Conservation (phyloP, 345 rosid genomes). For the Syzygium oleosum region DNA sequence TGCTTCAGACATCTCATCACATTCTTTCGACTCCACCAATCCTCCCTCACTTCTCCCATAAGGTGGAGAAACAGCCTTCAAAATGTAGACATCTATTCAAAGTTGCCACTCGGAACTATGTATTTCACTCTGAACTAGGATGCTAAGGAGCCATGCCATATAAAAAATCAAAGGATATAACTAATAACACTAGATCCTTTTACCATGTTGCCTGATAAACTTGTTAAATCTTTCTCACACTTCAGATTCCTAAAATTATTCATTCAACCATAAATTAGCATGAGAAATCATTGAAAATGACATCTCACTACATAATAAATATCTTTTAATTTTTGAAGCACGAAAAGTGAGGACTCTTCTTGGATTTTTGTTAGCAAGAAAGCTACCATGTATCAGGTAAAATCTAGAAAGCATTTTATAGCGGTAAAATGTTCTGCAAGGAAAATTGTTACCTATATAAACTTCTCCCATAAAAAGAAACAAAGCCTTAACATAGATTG, state of each 20-base stretch:
- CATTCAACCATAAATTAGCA: background rate
- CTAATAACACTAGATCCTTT: background rate
- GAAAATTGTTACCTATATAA: background rate
- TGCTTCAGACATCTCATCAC: background rate
- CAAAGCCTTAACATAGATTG: background rate
- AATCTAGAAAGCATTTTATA: background rate
- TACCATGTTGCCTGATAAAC: background rate
- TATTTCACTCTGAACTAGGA: background rate
- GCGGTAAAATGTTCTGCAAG: background rate
- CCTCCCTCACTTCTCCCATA: background rate
- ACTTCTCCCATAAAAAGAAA: background rate
- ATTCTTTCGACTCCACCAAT: background rate
- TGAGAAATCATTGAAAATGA: background rate
- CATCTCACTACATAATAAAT: background rate
- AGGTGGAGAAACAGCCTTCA: background rate
- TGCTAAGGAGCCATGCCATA: background rate
- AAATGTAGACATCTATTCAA: background rate
- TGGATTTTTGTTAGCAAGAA: background rate
- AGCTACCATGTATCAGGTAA: background rate
- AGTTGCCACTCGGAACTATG: background rate
- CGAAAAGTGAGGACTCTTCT: background rate
- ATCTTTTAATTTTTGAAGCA: background rate
- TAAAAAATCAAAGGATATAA: background rate
- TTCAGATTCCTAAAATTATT: background rate
- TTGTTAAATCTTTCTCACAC: background rate